Conservation (phyloP, 2,329 filamentous ascomycete species). For the Calonectria fujianensis region DNA sequence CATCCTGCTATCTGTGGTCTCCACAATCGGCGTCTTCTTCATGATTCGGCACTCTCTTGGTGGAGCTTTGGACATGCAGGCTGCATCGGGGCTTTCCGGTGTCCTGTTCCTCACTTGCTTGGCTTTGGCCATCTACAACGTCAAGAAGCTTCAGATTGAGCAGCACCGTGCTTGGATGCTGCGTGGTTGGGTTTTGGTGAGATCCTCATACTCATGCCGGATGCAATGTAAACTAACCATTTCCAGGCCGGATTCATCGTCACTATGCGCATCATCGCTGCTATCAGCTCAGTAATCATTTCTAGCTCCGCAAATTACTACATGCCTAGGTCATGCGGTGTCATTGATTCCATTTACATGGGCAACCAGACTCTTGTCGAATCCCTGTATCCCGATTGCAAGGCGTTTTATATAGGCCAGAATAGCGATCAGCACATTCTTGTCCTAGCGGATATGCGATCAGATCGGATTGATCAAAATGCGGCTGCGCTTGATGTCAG, state of each 20-base stretch:
- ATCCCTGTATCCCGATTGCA: slow-evolving; percentile 15
- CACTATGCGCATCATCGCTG: slow-evolving; percentile 10
- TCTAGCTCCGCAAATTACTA: slow-evolving; percentile 7
- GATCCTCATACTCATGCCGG: background rate
- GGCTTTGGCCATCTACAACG: slow-evolving; percentile 71
- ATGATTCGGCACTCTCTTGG: slow-evolving; percentile 72
- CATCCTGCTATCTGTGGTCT: slow-evolving; percentile 67
- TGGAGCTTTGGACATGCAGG: slow-evolving; percentile 70
- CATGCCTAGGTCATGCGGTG: background rate
- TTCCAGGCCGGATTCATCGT: background rate
- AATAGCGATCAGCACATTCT: background rate
- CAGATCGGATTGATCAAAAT: slow-evolving; percentile 1
- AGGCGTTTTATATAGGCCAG: background rate
- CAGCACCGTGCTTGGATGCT: slow-evolving; percentile 80
- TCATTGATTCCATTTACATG: background rate
- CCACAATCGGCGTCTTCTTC: slow-evolving; percentile 70
- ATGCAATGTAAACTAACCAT: background rate
- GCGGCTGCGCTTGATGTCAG: slow-evolving; percentile 6
- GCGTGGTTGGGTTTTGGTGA: slow-evolving; percentile 52
- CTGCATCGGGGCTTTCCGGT: slow-evolving; percentile 62
- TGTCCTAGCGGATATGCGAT: slow-evolving; percentile 1
- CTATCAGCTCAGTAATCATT: background rate
- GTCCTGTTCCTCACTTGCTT: slow-evolving; percentile 67
- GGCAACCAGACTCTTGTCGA: background rate
- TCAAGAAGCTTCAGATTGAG: slow-evolving; percentile 76